phyloP scores from a whole-genome alignment of 139 green algal species.

The Penium margaritaceum region DNA sequence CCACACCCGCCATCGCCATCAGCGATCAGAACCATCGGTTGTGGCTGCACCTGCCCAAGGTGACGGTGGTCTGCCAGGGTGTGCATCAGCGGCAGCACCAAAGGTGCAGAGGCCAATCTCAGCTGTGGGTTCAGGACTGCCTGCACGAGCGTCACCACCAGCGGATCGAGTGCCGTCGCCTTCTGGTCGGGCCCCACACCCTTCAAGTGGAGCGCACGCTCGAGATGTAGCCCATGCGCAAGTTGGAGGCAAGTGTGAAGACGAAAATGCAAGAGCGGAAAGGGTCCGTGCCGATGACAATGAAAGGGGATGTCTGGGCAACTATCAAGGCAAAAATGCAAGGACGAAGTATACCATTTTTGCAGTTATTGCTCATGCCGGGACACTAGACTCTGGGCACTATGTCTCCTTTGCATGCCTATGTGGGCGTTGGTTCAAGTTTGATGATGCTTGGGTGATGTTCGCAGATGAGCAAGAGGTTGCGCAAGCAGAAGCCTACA shows the following conservation, averaged over 20 bases:
- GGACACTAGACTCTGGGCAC: slow-evolving; percentile 63
- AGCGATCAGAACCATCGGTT: too few species aligned
- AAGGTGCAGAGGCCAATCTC: too few species aligned
- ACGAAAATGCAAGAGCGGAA: background rate
- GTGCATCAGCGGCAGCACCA: too few species aligned
- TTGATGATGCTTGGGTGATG: slow-evolving; percentile 73
- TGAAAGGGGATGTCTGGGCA: too few species aligned
- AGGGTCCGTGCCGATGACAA: too few species aligned
- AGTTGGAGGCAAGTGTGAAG: background rate
- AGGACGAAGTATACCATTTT: slow-evolving; percentile 70
- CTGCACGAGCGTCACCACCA: too few species aligned
- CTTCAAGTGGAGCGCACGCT: background rate
- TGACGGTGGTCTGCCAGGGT: too few species aligned
- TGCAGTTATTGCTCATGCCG: slow-evolving; percentile 71
- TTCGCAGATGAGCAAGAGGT: slow-evolving; percentile 61
- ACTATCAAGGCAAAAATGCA: background rate
- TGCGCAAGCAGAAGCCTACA: slow-evolving; percentile 67
- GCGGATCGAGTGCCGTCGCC: background rate
- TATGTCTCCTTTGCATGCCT: slow-evolving; percentile 69
- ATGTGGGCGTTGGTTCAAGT: slow-evolving; percentile 65
- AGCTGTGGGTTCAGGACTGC: too few species aligned
- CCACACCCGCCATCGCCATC: too few species aligned
- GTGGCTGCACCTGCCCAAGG: too few species aligned
- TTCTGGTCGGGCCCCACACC: background rate
- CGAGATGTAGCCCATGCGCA: background rate